phyloP scores from a whole-genome alignment of 352 stramenopile genomes.

The Globisporangium nunn region DNA sequence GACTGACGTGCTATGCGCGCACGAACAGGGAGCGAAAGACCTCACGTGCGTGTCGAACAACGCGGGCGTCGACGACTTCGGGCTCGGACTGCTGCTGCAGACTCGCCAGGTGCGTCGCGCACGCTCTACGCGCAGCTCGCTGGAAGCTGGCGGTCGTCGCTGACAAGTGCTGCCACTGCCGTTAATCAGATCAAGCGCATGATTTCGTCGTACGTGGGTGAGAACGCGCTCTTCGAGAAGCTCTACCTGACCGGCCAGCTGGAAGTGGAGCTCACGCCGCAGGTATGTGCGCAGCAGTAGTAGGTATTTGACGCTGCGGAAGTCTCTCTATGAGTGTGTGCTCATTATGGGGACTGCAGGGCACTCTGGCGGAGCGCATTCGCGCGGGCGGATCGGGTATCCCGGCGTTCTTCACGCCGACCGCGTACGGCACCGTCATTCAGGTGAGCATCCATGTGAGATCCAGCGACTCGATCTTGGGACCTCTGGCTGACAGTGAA shows the following conservation, averaged over 20 bases:
- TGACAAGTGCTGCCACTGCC: too few relatives aligned
- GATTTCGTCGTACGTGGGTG: conserved; percentile 95
- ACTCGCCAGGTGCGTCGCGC: conserved; percentile 62
- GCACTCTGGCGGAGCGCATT: conserved; percentile 91
- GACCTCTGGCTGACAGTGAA: too few relatives aligned
- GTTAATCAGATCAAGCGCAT: conserved; percentile 89
- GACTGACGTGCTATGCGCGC: background rate
- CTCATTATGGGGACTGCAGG: conserved; percentile 16
- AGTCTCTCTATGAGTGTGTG: too few relatives aligned
- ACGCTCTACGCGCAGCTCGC: too few relatives aligned
- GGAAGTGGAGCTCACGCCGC: conserved; percentile 96
- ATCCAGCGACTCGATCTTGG: too few relatives aligned
- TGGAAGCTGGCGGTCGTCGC: too few relatives aligned
- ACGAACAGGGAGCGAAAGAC: conserved; percentile 59
- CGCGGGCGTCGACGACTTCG: conserved; percentile 92
- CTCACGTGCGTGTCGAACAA: conserved; percentile 92
- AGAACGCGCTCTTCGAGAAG: conserved; percentile 94
- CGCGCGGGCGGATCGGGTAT: conserved; percentile 91
- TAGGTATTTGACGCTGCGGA: too few relatives aligned
- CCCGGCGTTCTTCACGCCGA: conserved; percentile 95
- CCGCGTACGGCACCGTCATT: conserved; percentile 90
- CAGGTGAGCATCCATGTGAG: conserved; percentile 22
- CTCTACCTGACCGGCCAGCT: conserved; percentile 89
- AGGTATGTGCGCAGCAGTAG: conserved; percentile 24
- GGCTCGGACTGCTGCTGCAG: conserved; percentile 90